A percentile compares a stretch with the other conserved stretches of the same genome.
Conservation (phyloP, 2,329 filamentous ascomycete species). For the Fusarium tuaranense region DNA sequence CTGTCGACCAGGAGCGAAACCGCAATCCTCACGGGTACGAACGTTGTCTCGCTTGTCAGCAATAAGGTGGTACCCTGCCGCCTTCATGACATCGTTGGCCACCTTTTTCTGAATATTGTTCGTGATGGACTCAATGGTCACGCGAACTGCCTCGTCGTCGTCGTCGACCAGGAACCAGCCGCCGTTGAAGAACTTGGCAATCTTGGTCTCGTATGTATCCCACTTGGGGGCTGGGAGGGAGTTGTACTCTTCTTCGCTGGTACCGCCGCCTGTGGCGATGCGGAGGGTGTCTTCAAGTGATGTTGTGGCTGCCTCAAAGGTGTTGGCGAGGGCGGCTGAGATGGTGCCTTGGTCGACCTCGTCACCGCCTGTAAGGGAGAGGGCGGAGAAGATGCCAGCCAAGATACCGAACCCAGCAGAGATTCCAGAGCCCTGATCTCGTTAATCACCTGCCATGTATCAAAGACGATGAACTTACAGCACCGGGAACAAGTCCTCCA, state of each 20-base stretch:
- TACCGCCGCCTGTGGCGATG: constrained; percentile 9
- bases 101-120: constrained; percentile 31
- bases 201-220: constrained; percentile 7
- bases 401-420: not conserved
- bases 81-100: constrained; percentile 36
- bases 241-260: not conserved
- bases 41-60: constrained; percentile 23
- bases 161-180: constrained; percentile 27
- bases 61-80: constrained; percentile 19
- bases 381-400: not conserved
- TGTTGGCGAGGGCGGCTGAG: not conserved
- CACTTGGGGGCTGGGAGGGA: constrained; percentile 8
- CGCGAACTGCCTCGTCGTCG: not conserved
- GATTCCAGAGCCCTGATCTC: not conserved
- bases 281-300: constrained; percentile 4
- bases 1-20: constrained; percentile 21
- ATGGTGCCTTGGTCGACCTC: constrained; percentile 15
- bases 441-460: not conserved
- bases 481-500: not conserved
- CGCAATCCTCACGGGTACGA: constrained; percentile 11
- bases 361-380: not conserved
- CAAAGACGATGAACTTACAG: not conserved
- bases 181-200: constrained; percentile 29
- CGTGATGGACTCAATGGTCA: constrained; percentile 5
- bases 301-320: not conserved